Percentiles rank a stretch among this genome's conserved stretches.
Conservation (phyloP, 2,329 filamentous ascomycete species). For the Aspergillus niger region DNA sequence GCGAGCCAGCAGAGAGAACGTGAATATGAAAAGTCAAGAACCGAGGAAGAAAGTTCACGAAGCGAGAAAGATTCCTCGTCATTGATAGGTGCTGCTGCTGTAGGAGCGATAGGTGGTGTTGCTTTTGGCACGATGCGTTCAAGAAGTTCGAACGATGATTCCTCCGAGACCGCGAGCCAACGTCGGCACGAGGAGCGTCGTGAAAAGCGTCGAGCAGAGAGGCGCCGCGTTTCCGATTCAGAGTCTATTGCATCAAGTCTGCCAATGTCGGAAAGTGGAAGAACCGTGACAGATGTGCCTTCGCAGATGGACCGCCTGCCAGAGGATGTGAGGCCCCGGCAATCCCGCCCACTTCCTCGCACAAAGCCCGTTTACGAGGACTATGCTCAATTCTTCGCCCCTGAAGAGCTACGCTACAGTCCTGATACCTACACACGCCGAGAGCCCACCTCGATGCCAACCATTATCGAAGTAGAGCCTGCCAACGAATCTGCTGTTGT, state of each 20-base stretch:
- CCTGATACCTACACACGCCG: constrained; percentile 37
- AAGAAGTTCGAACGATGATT: constrained; percentile 31
- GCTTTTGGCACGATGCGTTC: constrained; percentile 48
- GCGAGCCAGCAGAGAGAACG: constrained; percentile 25
- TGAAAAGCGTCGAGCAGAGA: constrained; percentile 44
- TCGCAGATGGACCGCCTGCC: constrained; percentile 16
- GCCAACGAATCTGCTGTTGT: constrained; percentile 26
- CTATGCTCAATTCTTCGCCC: constrained; percentile 47
- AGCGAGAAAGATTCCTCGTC: constrained; percentile 37
- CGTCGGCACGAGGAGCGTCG: constrained; percentile 39
- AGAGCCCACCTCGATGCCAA: constrained; percentile 28
- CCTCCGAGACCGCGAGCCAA: constrained; percentile 31
- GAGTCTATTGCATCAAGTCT: constrained; percentile 28
- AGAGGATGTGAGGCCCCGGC: constrained; percentile 28
- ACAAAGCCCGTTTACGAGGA: constrained; percentile 43
- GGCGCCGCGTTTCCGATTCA: constrained; percentile 32
- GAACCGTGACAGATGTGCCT: constrained; percentile 24
- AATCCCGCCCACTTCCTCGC: constrained; percentile 32
- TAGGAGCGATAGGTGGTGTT: constrained; percentile 53
- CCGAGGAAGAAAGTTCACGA: constrained; percentile 1
- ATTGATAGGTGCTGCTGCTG: constrained; percentile 46
- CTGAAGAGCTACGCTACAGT: constrained; percentile 42
- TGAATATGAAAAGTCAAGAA: constrained; percentile 18
- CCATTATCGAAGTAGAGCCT: constrained; percentile 36
- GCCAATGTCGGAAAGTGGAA: constrained; percentile 24